A percentile compares a stretch with the other conserved stretches of the same genome.
Evolutionary conservation across 768 basidiomycete species (phyloP).

Genomic region (Macrolepiota fuliginosa): DNA sequence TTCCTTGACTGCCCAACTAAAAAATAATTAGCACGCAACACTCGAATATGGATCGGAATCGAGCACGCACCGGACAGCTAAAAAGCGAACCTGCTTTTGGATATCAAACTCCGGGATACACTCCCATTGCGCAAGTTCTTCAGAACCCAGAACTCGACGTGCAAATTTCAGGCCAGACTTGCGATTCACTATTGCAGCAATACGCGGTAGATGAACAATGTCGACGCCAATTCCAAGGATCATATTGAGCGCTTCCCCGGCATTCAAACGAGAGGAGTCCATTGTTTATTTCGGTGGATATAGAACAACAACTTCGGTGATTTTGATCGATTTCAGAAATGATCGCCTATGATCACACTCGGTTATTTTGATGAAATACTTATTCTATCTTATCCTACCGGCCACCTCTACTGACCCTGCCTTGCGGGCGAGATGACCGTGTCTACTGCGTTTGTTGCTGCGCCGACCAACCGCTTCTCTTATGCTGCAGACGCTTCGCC

Average conservation of each 20-base stretch:
- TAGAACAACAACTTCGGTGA: constrained; percentile 5
- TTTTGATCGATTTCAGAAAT: constrained; percentile 1
- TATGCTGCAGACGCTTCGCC: constrained; percentile 46
- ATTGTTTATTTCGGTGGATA: constrained; percentile 4
- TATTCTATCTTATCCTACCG: not conserved
- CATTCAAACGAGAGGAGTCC: not conserved
- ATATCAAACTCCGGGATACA: constrained; percentile 22
- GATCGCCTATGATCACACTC: not conserved
- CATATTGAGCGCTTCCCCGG: constrained; percentile 35
- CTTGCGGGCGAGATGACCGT: constrained; percentile 22
- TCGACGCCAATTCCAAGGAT: constrained; percentile 79
- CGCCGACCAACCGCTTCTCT: constrained; percentile 45
- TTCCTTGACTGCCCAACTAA: constrained; percentile 83
- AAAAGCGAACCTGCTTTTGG: constrained; percentile 40
- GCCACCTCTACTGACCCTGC: not conserved
- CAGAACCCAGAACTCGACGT: constrained; percentile 58
- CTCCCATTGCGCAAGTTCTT: constrained; percentile 41
- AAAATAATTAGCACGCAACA: constrained; percentile 4
- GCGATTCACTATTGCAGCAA: constrained; percentile 51
- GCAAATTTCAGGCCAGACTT: constrained; percentile 48
- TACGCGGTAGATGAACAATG: constrained; percentile 66
- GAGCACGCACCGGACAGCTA: constrained; percentile 67
- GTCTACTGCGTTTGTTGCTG: constrained; percentile 40
- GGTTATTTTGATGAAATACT: not conserved
- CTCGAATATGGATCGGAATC: not conserved